Evolutionary conservation across 257 asterid species (phyloP).

Genomic region (Solanum etuberosum): DNA sequence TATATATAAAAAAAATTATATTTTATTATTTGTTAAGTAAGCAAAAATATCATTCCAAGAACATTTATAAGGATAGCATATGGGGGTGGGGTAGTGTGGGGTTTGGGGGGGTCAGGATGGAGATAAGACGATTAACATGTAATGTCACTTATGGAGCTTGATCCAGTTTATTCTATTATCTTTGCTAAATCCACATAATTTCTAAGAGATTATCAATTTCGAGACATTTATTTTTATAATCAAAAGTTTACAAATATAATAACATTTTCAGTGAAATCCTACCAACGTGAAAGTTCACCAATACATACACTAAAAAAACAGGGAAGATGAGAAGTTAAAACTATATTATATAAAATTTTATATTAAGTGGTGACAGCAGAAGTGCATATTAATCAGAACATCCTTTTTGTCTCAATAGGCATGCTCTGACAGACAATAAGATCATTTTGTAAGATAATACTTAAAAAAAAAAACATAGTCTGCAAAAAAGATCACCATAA

Average conservation of each 20-base stretch:
- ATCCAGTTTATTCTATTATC: not conserved
- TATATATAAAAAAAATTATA: no score
- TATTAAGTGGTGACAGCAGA: not conserved
- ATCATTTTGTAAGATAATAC: not conserved
- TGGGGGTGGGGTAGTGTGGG: not conserved
- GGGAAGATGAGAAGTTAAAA: not conserved
- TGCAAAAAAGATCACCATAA: not conserved
- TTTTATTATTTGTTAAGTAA: not conserved
- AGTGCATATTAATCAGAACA: not conserved
- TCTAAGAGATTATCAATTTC: not conserved
- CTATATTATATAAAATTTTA: not conserved
- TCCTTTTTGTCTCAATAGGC: not conserved
- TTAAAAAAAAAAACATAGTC: not conserved
- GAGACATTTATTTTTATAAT: not conserved
- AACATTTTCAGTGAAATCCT: not conserved
- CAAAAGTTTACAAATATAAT: not conserved
- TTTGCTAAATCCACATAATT: not conserved
- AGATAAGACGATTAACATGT: not conserved
- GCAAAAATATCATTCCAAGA: not conserved
- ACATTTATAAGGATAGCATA: not conserved
- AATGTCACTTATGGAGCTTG: not conserved
- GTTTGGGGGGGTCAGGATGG: not conserved
- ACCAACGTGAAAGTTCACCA: not conserved
- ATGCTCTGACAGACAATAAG: not conserved
- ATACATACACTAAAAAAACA: not conserved